These are phyloP conservation scores for Chlamydomonas incerta DNA, from an alignment of 139 green algal species.

Conservation along the genomic window DNA sequence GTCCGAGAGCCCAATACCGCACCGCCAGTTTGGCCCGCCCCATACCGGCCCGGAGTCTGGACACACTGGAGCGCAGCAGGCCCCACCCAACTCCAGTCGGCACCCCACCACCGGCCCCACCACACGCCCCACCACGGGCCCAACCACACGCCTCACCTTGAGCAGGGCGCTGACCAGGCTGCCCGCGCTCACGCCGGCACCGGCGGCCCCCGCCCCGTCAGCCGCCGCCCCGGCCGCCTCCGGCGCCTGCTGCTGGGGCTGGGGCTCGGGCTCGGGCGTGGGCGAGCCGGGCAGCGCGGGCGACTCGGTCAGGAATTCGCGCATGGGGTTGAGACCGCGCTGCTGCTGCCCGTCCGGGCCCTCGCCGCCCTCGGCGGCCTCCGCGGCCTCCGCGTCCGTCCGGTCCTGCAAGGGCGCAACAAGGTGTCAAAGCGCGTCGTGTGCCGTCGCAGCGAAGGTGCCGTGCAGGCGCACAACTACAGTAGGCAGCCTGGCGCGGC, in stretches of 20 bases:
- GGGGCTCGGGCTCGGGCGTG: neutral
- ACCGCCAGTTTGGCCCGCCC: too few relatives aligned
- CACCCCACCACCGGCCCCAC: too few relatives aligned
- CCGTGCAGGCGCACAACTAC: too few relatives aligned
- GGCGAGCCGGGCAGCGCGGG: conserved; percentile 16
- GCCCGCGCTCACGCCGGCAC: neutral
- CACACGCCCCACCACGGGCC: neutral
- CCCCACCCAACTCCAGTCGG: too few relatives aligned
- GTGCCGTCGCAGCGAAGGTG: too few relatives aligned
- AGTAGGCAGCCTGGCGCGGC: too few relatives aligned
- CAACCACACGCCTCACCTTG: neutral
- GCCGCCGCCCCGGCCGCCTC: neutral
- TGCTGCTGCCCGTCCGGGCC: neutral
- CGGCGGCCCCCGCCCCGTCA: neutral
- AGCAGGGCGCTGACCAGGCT: conserved; percentile 27
- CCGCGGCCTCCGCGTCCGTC: conserved; percentile 5
- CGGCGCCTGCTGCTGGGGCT: neutral
- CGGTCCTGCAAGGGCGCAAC: conserved; percentile 44
- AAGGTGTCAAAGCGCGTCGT: too few relatives aligned
- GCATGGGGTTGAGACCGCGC: conserved; percentile 1
- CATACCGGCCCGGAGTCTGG: too few relatives aligned
- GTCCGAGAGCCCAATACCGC: too few relatives aligned
- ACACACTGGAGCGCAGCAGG: too few relatives aligned
- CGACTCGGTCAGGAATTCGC: neutral
- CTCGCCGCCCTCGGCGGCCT: neutral